Evolutionary conservation across 805 yeast genomes (phyloP).

Genomic region (Martiniozyma abietophila): DNA sequence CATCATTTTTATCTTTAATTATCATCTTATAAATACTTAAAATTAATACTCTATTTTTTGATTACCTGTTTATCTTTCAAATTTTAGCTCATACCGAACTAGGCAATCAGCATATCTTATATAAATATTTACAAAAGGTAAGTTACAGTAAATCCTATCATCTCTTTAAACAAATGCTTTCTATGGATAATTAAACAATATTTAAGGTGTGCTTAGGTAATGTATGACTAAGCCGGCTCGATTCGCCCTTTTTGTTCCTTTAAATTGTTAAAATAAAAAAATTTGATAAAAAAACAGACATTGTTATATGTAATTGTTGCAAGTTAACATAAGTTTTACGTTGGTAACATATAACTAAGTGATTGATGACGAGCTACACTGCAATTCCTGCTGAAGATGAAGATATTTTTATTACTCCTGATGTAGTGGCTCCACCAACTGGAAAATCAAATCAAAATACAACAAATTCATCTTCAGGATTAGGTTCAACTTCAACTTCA

Average conservation of each 20-base stretch:
- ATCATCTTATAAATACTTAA: no score
- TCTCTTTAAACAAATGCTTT: neutral
- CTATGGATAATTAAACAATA: no score
- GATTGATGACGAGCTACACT: constrained; percentile 13
- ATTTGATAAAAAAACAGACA: neutral
- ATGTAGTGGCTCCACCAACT: constrained; percentile 13
- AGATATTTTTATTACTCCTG: constrained; percentile 28
- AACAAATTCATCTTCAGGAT: constrained; percentile 3
- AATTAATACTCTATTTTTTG: no score
- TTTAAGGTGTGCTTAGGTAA: no score
- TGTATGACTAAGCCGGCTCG: no score
- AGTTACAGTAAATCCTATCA: neutral
- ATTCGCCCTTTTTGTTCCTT: neutral
- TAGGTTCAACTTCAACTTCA: constrained; percentile 4
- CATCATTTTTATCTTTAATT: no score
- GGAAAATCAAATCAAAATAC: constrained; percentile 1
- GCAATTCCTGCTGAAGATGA: constrained; percentile 17
- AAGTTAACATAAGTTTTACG: constrained; percentile 3
- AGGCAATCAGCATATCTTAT: no score
- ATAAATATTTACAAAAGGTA: no score
- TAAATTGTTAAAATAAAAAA: neutral
- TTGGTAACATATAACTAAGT: constrained; percentile 1
- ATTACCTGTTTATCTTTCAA: no score
- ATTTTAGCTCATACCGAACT: no score
- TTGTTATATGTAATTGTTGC: constrained; percentile 1